Conservation (phyloP, 805 yeast genomes). For the Pichia phayaonensis region DNA sequence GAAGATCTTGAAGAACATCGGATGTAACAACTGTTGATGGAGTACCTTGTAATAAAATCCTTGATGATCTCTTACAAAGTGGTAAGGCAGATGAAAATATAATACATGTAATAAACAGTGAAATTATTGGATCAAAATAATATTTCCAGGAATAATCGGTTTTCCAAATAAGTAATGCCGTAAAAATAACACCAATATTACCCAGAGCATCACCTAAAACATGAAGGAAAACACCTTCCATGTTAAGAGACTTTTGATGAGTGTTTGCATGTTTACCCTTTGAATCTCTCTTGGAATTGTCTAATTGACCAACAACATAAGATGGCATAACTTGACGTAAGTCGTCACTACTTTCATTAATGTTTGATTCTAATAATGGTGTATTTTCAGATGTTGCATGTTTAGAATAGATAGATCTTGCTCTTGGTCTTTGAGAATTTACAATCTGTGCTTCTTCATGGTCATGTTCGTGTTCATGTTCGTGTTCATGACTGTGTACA, state of each 20-base stretch:
- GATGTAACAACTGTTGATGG: constrained; percentile 79
- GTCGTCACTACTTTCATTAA: constrained; percentile 17
- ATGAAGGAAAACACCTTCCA: constrained; percentile 95
- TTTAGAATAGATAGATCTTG: neutral
- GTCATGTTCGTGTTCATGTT: neutral
- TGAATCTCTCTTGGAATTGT: constrained; percentile 11
- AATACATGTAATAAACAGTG: constrained; percentile 77
- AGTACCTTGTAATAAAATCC: constrained; percentile 86
- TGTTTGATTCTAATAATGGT: constrained; percentile 7
- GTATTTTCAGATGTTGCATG: constrained; percentile 4
- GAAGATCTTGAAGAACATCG: constrained; percentile 60
- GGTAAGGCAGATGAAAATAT: constrained; percentile 91
- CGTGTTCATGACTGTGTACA: neutral
- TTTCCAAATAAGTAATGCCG: constrained; percentile 91
- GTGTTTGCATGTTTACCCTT: constrained; percentile 7
- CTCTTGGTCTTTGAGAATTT: neutral
- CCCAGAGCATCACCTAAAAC: constrained; percentile 96
- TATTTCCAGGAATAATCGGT: constrained; percentile 84
- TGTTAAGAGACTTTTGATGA: constrained; percentile 64
- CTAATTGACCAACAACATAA: constrained; percentile 21
- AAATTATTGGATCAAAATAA: constrained; percentile 80
- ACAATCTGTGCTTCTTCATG: neutral
- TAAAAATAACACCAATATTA: constrained; percentile 82
- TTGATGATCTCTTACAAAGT: constrained; percentile 75
- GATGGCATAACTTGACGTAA: constrained; percentile 24